These are phyloP conservation scores for Trichosporon sp. DNA, from an alignment of 1,284 basidiomycete species.

Conservation along the genomic window DNA sequence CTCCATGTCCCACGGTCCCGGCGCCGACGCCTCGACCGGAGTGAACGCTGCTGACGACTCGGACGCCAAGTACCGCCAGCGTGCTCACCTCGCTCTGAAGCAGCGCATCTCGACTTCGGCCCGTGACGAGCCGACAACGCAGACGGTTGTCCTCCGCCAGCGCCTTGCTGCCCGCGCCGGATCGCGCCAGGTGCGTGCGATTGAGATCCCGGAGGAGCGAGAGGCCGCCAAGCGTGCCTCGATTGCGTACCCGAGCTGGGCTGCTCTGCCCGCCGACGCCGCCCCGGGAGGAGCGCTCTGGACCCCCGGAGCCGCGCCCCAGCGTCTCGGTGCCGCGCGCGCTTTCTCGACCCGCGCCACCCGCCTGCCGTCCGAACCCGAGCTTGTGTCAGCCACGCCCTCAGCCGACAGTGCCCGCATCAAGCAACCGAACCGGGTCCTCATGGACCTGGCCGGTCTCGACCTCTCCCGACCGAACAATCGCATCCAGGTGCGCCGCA, in stretches of 20 bases:
- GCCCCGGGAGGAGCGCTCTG: constrained; percentile 29
- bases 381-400: constrained; percentile 25
- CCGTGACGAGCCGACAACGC: constrained; percentile 24
- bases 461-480: constrained; percentile 38
- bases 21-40: constrained; percentile 39
- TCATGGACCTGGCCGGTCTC: constrained; percentile 52
- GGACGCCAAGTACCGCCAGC: constrained; percentile 26
- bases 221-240: constrained; percentile 15
- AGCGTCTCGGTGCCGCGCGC: constrained; percentile 32
- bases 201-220: constrained; percentile 31
- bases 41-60: constrained; percentile 35
- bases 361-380: constrained; percentile 2
- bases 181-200: constrained; percentile 34
- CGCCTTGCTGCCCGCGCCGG: constrained; percentile 33
- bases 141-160: constrained; percentile 30
- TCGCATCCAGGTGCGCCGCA: constrained; percentile 37
- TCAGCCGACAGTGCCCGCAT: constrained; percentile 30
- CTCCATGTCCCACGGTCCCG: constrained; percentile 42
- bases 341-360: constrained; percentile 38
- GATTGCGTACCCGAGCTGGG: constrained; percentile 33
- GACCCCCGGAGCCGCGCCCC: constrained; percentile 28
- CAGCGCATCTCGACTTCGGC: constrained; percentile 27
- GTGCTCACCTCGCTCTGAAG: constrained; percentile 28
- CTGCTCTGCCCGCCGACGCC: constrained; percentile 28
- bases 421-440: constrained; percentile 42